Evolutionary conservation across 768 basidiomycete genomes (phyloP), one percentile per base, ranked within the genome.

Genomic region (Leccinum barrowsii): DNA sequence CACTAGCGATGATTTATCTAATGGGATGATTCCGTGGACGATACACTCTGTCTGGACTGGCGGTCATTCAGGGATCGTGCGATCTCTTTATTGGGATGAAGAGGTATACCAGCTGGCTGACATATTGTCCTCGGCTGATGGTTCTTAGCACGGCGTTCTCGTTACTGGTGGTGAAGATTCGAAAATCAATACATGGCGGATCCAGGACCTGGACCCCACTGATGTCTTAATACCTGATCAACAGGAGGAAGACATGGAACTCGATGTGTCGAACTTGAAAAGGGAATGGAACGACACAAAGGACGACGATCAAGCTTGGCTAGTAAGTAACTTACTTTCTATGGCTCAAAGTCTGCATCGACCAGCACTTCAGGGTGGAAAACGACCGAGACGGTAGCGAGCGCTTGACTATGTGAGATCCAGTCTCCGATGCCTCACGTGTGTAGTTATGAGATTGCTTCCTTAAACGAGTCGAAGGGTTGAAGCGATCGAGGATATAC

Each of bases 61-160:
- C 11, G 82, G 81, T 7, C 86, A 88, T 64, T 65, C 70, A 5
- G 85, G 84, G 4, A 65, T 87, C 19, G 81, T 88, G 3, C 78
- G 86, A 22, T 80, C 81, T 12, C 64, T 84, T 7, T 59, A 80
- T 22, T 85, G 80, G 78, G 86, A 87, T 61, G 79, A 84, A 66
- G 65, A 77, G 57, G 85, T 84, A 13, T 8, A 10, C 52, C 56
- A 30, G 2, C 49, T 58, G 12, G 13, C 22, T 40, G 3, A 44
- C 5, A 21, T 22, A 13, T 15, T 34, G 24, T 34, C 44, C 48
- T 60, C 34, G 3, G 1, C 50, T 58, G 11, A 68, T 37, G 4
- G 6, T 35, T 55, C 56, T n/a, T 48, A 82, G 81, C 70, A 76
- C 56, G 64, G 68, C 8, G 64, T 78, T 19, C 62, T 82, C 12